These are phyloP conservation scores for Phlebiopsis flavidoalba DNA, from an alignment of 768 basidiomycete species.

Conservation along the genomic window DNA sequence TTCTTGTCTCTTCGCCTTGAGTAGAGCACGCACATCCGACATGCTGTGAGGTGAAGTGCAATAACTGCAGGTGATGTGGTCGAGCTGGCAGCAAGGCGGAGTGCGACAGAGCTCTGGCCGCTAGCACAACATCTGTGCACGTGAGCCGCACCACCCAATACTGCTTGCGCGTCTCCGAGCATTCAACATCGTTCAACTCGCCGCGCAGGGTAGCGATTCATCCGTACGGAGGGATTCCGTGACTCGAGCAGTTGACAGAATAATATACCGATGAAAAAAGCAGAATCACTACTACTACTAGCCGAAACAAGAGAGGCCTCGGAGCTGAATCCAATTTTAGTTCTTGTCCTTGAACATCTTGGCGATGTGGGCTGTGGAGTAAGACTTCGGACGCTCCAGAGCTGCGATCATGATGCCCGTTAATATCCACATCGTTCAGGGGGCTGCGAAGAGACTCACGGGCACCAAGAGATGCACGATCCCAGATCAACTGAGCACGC, in stretches of 20 bases:
- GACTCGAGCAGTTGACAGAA: too few relatives aligned
- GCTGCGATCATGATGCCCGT: conserved; percentile 33
- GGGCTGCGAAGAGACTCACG: conserved; percentile 45
- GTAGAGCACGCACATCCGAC: conserved; percentile 77
- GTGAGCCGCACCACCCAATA: too few relatives aligned
- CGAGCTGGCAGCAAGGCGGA: too few relatives aligned
- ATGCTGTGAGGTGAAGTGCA: conserved; percentile 28
- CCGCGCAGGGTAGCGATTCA: too few relatives aligned
- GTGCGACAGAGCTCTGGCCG: too few relatives aligned
- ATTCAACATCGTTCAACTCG: too few relatives aligned
- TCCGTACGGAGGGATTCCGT: too few relatives aligned
- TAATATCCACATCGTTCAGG: neutral
- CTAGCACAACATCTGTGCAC: too few relatives aligned
- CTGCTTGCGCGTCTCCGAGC: too few relatives aligned
- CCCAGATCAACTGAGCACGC: conserved; percentile 92
- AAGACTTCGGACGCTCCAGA: conserved; percentile 89
- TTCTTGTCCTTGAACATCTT: conserved; percentile 68
- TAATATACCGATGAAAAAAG: neutral
- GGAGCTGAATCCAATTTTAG: conserved; percentile 7
- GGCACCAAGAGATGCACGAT: conserved; percentile 82
- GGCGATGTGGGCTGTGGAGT: conserved; percentile 75
- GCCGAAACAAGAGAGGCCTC: neutral
- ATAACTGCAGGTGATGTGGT: too few relatives aligned
- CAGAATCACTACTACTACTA: neutral
- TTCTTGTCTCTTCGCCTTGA: conserved; percentile 81